phyloP scores from a whole-genome alignment of 2,329 filamentous ascomycete species.

The Amphichorda felina region DNA sequence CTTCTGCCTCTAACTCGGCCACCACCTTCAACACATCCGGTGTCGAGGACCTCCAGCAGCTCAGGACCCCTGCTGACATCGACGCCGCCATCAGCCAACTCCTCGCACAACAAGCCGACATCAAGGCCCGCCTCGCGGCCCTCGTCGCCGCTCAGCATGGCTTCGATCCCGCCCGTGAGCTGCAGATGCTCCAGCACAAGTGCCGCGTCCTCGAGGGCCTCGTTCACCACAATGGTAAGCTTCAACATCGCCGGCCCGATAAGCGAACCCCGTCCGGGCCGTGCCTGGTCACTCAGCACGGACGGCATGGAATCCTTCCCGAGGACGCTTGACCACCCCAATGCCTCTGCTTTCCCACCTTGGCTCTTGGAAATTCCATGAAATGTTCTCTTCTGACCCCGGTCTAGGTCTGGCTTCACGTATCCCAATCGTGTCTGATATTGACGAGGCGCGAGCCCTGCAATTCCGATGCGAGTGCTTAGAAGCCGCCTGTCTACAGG shows the following conservation, averaged over 20 bases:
- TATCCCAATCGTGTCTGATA: slow-evolving; percentile 36
- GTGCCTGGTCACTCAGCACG: too few species aligned
- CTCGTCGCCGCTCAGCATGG: slow-evolving; percentile 35
- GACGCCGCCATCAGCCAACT: slow-evolving; percentile 22
- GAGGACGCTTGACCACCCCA: slow-evolving; percentile 3
- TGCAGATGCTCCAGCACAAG: slow-evolving; percentile 45
- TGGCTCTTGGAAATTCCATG: background rate
- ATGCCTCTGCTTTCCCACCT: slow-evolving; percentile 4
- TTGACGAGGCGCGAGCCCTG: slow-evolving; percentile 43
- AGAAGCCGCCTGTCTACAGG: slow-evolving; percentile 33
- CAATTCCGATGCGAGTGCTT: slow-evolving; percentile 49
- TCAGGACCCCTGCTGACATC: slow-evolving; percentile 8
- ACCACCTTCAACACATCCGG: slow-evolving; percentile 1
- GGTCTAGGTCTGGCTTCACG: slow-evolving; percentile 13
- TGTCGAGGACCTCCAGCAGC: too few species aligned
- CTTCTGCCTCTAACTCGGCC: slow-evolving; percentile 1
- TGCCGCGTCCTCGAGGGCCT: slow-evolving; percentile 34
- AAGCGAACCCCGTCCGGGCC: too few species aligned
- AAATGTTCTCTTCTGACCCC: background rate
- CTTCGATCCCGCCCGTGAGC: slow-evolving; percentile 34
- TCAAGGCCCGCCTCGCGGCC: slow-evolving; percentile 36
- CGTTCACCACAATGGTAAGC: slow-evolving; percentile 35
- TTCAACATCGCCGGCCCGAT: too few species aligned
- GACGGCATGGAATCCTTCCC: too few species aligned
- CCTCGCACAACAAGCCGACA: slow-evolving; percentile 40